phyloP scores from a whole-genome alignment of 1,284 basidiomycete genomes.

The Golubevia sp. region DNA sequence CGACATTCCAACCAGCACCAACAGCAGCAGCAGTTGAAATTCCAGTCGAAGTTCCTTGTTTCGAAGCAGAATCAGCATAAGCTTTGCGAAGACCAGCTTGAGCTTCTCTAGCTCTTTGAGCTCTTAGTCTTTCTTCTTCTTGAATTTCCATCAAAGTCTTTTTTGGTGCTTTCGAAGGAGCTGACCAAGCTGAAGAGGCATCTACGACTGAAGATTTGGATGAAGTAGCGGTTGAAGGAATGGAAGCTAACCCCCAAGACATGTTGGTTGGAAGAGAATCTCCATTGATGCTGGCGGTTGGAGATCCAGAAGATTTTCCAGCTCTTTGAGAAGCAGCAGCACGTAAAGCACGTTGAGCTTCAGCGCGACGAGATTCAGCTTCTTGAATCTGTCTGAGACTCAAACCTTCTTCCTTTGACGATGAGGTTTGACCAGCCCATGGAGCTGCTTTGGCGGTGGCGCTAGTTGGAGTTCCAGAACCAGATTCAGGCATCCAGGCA shows the following conservation, averaged over 20 bases:
- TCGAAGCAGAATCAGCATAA: constrained; percentile 78
- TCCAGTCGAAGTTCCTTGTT: constrained; percentile 53
- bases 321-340: constrained; percentile 4
- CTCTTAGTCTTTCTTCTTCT: constrained; percentile 74
- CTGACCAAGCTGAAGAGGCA: constrained; percentile 3
- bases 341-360: constrained; percentile 20
- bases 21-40: constrained; percentile 20
- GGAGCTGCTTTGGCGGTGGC: constrained; percentile 32
- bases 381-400: constrained; percentile 58
- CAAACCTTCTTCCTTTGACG: constrained; percentile 16
- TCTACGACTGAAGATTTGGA: background rate
- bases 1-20: constrained; percentile 79
- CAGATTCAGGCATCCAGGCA: constrained; percentile 26
- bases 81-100: constrained; percentile 63
- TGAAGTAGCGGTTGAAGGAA: constrained; percentile 20
- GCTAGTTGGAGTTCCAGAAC: constrained; percentile 12
- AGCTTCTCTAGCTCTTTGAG: too few relatives aligned
- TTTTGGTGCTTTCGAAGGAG: constrained; percentile 68
- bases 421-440: constrained; percentile 19
- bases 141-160: constrained; percentile 99
- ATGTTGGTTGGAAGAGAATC: constrained; percentile 24
- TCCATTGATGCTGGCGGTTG: background rate
- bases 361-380: constrained; percentile 41
- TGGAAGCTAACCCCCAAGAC: constrained; percentile 46
- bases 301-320: constrained; percentile 9